Conservation (phyloP, 768 basidiomycete genomes). For the Agaricus blazei region DNA sequence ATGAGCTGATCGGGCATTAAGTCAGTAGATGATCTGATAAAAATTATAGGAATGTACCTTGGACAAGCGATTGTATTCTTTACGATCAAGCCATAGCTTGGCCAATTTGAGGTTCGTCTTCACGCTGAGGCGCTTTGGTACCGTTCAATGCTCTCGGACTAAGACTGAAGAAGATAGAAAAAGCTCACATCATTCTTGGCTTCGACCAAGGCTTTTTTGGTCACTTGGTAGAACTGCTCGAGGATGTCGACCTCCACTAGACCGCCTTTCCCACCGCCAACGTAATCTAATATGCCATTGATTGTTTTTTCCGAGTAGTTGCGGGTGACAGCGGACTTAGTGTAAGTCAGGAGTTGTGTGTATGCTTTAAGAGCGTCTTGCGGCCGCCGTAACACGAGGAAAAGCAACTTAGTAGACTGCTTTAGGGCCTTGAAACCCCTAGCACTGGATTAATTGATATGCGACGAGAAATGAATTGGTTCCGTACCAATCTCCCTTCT, state of each 20-base stretch:
- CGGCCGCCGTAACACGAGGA: conserved; percentile 71
- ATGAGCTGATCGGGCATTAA: conserved; percentile 50
- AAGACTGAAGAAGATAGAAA: not conserved
- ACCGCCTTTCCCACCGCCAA: conserved; percentile 84
- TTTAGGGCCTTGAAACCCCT: conserved; percentile 99
- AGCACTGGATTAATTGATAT: not conserved
- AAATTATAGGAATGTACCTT: conserved; percentile 45
- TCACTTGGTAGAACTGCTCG: conserved; percentile 94
- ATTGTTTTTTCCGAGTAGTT: conserved; percentile 99
- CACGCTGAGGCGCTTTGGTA: conserved; percentile 73
- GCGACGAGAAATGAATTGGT: not conserved
- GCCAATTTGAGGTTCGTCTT: conserved; percentile 98
- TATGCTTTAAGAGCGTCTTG: conserved; percentile 85
- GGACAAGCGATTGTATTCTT: conserved; percentile 80
- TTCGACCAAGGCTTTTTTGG: conserved; percentile 84
- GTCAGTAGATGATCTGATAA: not conserved
- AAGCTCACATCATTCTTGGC: conserved; percentile 87
- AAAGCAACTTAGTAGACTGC: conserved; percentile 93
- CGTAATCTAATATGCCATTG: conserved; percentile 97
- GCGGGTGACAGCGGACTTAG: conserved; percentile 90
- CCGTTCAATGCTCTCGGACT: not conserved
- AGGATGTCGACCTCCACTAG: conserved; percentile 78
- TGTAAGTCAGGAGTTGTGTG: conserved; percentile 82
- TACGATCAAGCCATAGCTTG: conserved; percentile 94
- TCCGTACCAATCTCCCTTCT: conserved; percentile 88